Conservation (phyloP, 2,329 filamentous ascomycete genomes). For the Neopestalotiopsis sp. region DNA sequence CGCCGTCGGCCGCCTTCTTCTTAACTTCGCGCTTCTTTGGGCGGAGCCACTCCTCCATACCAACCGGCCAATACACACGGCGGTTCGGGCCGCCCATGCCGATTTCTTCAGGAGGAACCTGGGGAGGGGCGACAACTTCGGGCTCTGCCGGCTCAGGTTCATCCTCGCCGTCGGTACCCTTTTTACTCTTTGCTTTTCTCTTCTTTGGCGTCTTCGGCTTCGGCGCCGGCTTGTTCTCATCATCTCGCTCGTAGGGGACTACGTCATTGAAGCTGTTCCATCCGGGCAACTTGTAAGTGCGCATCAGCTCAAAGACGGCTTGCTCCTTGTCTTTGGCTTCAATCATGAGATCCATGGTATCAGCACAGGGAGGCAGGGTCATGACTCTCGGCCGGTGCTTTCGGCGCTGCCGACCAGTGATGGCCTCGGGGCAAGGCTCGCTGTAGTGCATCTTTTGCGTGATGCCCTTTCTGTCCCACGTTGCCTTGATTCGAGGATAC, state of each 20-base stretch:
- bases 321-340: slow-evolving; percentile 99
- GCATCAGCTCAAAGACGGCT: slow-evolving; percentile 93
- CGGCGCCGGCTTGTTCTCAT: slow-evolving; percentile 69
- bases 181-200: slow-evolving; percentile 38
- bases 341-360: slow-evolving; percentile 96
- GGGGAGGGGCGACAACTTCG: slow-evolving; percentile 42
- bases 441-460: slow-evolving; percentile 98
- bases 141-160: slow-evolving; percentile 46
- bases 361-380: slow-evolving; percentile 80
- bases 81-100: slow-evolving; percentile 85
- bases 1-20: slow-evolving; percentile 42
- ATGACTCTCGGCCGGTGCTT: slow-evolving; percentile 85
- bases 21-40: slow-evolving; percentile 76
- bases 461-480: slow-evolving; percentile 84
- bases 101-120: slow-evolving; percentile 71
- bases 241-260: slow-evolving; percentile 75
- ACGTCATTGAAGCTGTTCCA: slow-evolving; percentile 79
- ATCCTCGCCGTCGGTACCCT: slow-evolving; percentile 41
- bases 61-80: slow-evolving; percentile 88
- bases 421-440: slow-evolving; percentile 76
- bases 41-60: slow-evolving; percentile 88
- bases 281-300: slow-evolving; percentile 82
- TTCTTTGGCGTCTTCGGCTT: slow-evolving; percentile 55
- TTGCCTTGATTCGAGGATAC: slow-evolving; percentile 78
- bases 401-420: slow-evolving; percentile 78